Conservation (phyloP, 768 basidiomycete genomes). For the Rhodotorula toruloides region DNA sequence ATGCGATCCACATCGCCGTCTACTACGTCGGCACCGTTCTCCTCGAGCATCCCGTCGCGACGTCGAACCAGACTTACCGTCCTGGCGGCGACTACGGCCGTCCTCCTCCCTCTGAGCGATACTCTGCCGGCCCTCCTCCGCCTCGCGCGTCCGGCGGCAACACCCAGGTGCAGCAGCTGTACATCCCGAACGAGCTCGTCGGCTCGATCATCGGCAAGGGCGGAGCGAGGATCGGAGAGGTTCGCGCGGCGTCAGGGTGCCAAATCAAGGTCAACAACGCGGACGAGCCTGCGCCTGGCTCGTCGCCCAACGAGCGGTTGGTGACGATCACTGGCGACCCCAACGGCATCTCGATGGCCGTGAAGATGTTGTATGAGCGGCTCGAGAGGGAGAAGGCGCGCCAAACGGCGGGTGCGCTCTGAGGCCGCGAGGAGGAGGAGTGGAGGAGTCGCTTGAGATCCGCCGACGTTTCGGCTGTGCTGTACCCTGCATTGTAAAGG, state of each 20-base stretch:
- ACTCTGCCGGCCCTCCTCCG: slow-evolving; percentile 1
- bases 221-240: slow-evolving; percentile 84
- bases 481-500: too few relatives aligned
- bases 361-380: slow-evolving; percentile 60
- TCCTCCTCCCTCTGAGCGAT: neutral
- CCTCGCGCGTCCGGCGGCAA: slow-evolving; percentile 49
- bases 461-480: too few relatives aligned
- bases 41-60: slow-evolving; percentile 60
- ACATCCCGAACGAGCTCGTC: slow-evolving; percentile 94
- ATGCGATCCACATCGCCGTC: slow-evolving; percentile 98
- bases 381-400: slow-evolving; percentile 36
- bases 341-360: slow-evolving; percentile 91
- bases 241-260: slow-evolving; percentile 74
- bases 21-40: slow-evolving; percentile 99
- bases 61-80: slow-evolving; percentile 48
- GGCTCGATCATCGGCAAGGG: slow-evolving; percentile 96
- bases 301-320: slow-evolving; percentile 50
- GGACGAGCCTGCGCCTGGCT: slow-evolving; percentile 26
- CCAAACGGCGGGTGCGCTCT: neutral
- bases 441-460: too few relatives aligned
- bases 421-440: neutral
- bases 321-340: slow-evolving; percentile 97
- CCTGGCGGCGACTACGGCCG: slow-evolving; percentile 10
- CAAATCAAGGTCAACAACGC: slow-evolving; percentile 94
- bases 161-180: slow-evolving; percentile 89